Evolutionary conservation across 768 basidiomycete species (phyloP).

Genomic region (Dentipellis fragilis): DNA sequence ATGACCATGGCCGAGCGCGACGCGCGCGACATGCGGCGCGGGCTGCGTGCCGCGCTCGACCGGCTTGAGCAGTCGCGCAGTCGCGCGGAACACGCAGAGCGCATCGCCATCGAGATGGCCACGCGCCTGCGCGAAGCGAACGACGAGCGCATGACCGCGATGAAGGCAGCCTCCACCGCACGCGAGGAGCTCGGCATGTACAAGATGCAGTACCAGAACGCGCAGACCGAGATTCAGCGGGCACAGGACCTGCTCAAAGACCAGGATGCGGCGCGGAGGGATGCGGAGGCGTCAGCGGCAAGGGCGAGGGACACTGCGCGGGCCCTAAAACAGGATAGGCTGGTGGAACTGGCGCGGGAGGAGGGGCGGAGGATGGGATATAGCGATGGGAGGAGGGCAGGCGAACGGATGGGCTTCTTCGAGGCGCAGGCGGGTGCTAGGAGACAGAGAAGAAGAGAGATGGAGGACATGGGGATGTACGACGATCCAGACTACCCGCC

Average conservation of each 20-base stretch:
- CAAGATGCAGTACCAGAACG: conserved; percentile 34
- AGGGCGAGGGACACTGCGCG: conserved; percentile 35
- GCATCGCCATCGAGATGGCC: conserved; percentile 36
- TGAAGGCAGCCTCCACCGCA: conserved; percentile 27
- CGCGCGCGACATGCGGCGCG: conserved; percentile 18
- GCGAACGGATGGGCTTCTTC: conserved; percentile 10
- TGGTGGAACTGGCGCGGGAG: conserved; percentile 31
- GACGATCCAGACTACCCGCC: neutral
- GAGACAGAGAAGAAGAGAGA: no score
- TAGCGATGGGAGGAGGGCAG: conserved; percentile 26
- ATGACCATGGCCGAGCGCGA: conserved; percentile 11
- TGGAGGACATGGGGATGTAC: neutral
- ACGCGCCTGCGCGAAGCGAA: conserved; percentile 30
- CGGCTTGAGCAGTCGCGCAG: conserved; percentile 29
- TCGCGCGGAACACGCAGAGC: conserved; percentile 35
- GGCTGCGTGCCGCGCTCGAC: conserved; percentile 20
- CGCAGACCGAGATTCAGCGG: conserved; percentile 33
- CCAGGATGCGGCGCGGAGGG: conserved; percentile 30
- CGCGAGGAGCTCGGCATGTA: conserved; percentile 36
- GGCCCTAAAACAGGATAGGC: conserved; percentile 30
- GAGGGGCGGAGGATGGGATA: conserved; percentile 34
- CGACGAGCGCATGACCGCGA: conserved; percentile 27
- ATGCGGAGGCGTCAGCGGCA: conserved; percentile 36
- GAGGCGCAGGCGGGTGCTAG: neutral
- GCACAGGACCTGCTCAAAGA: conserved; percentile 34